phyloP scores from a whole-genome alignment of 352 stramenopile genomes.

The Phytopythium oedochilum region DNA sequence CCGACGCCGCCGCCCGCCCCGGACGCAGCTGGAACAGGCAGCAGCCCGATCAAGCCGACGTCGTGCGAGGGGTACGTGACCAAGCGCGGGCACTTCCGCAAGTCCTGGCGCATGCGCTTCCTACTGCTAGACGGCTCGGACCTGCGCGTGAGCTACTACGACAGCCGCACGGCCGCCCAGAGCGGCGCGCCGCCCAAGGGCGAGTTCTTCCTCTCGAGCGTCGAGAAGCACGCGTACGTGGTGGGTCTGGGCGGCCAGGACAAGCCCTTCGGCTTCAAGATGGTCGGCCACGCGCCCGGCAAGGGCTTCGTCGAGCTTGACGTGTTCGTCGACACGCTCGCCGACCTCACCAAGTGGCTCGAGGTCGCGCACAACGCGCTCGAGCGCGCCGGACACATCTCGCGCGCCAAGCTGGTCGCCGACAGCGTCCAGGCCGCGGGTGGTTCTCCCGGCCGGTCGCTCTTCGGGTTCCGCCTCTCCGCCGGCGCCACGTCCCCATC shows the following conservation, averaged over 20 bases:
- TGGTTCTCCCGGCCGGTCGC: slow-evolving; percentile 30
- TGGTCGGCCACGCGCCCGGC: slow-evolving; percentile 69
- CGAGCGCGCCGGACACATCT: slow-evolving; percentile 45
- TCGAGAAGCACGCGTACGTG: slow-evolving; percentile 78
- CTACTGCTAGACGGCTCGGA: slow-evolving; percentile 69
- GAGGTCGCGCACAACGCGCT: slow-evolving; percentile 74
- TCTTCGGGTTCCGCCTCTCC: slow-evolving; percentile 48
- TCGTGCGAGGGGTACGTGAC: slow-evolving; percentile 86
- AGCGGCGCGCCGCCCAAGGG: slow-evolving; percentile 40
- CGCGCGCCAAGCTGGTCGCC: slow-evolving; percentile 11
- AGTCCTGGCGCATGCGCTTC: slow-evolving; percentile 80
- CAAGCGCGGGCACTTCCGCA: slow-evolving; percentile 80
- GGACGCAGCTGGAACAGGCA: background rate
- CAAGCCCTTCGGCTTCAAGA: slow-evolving; percentile 83
- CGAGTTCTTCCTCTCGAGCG: slow-evolving; percentile 69
- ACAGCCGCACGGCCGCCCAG: slow-evolving; percentile 58
- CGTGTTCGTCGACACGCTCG: slow-evolving; percentile 63
- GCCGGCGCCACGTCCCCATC: background rate
- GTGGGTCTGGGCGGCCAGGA: slow-evolving; percentile 54
- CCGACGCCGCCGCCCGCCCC: slow-evolving; percentile 5
- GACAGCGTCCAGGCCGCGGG: slow-evolving; percentile 30
- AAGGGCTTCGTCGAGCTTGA: slow-evolving; percentile 81
- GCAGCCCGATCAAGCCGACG: slow-evolving; percentile 47
- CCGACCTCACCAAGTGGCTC: slow-evolving; percentile 73
- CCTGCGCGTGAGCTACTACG: slow-evolving; percentile 67